These are phyloP conservation scores for Cadophora sp. DNA, from an alignment of 2,329 filamentous ascomycete species.

Conservation along the genomic window DNA sequence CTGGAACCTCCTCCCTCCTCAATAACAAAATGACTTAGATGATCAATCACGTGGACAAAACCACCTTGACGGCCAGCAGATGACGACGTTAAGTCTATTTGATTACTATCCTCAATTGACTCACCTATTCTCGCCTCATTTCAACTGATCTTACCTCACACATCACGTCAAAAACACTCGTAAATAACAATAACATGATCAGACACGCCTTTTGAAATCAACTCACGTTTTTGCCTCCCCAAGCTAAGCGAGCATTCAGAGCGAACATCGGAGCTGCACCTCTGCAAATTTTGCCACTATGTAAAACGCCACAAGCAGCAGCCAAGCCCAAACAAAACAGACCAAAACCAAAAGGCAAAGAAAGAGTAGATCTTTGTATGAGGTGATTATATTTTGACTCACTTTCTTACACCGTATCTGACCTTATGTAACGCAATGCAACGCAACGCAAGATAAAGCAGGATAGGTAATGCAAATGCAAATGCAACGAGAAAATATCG, in stretches of 20 bases:
- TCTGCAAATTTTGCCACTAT: background rate
- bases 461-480: too few species aligned
- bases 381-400: slow-evolving; percentile 30
- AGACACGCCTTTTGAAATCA: background rate
- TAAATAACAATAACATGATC: background rate
- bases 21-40: too few species aligned
- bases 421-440: background rate
- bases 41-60: too few species aligned
- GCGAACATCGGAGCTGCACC: slow-evolving; percentile 10
- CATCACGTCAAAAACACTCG: background rate
- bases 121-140: too few species aligned
- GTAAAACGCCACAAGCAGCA: slow-evolving; percentile 9
- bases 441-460: background rate
- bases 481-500: slow-evolving; percentile 32
- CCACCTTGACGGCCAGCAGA: too few species aligned
- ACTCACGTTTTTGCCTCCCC: background rate
- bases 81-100: too few species aligned
- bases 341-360: background rate
- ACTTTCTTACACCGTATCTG: slow-evolving; percentile 8
- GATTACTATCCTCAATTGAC: too few species aligned
- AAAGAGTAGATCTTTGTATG: slow-evolving; percentile 11
- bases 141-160: background rate
- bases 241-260: background rate
- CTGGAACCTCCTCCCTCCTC: too few species aligned
- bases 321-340: background rate